Base-by-base conservation (phyloP, 805 yeast genomes). In the Blastobotrys parvus region DNA sequence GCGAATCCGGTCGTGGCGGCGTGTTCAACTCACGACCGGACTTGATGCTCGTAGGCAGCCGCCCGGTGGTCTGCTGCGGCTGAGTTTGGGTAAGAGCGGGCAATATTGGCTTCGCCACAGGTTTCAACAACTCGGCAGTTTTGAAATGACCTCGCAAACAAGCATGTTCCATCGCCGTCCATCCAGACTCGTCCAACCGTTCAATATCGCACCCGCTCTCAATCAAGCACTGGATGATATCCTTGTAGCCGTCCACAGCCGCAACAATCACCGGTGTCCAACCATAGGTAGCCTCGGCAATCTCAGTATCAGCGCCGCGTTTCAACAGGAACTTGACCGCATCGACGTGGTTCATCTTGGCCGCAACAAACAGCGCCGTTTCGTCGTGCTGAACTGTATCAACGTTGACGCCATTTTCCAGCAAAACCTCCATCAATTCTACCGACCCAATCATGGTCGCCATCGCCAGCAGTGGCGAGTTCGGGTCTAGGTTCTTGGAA, bases 161-260 rank as follows among this genome's bases (percentile, higher is more conserved):
- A 0, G 97, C 96, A 61, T 90, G 97, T 56, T 90, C 97, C 79
- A 87, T 79, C n/a, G 97, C 95, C 16, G 87, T 77, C 97, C 97
- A 90, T 0, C 97, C 97, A 41, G 92, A 81, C 37, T 77, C 81
- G 64, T 90, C 97, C 15, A 74, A 70, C 21, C 68, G 62, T 35
- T 74, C 72, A 45, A 65, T 74, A 5, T 69, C 64, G 3, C 87
- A 82, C 4, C 39, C 35, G 17, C 77, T 78, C 35, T 69, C 56
- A 22, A 80, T 60, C 48, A 90, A 68, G 6, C 74, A 47, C 35
- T 72, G 60, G 4, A 79, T 85, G 34, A 85, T 69, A 2, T 73
- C 74, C 32, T 55, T 56, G 43, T 64, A 75, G 2, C 97, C 97
- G 56, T 89, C 95, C 13, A 88, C 82, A 0, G 95, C 89, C 10